Base-by-base conservation (phyloP, 1,139 yeast genomes). In the Yueomyces sp. region DNA sequence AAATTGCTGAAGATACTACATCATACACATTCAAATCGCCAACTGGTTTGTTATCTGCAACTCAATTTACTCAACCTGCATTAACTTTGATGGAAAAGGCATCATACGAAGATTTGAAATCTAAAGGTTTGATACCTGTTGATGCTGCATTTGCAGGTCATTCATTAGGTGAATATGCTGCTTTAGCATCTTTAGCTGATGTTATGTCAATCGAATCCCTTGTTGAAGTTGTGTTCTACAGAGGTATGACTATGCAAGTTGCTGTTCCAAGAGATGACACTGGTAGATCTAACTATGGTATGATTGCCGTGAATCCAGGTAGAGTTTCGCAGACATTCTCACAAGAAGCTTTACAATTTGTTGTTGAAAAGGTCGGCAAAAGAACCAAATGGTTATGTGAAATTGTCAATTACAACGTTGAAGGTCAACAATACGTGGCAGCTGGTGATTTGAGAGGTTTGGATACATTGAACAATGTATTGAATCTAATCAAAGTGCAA, bases 161-260 rank as follows among this genome's bases (percentile, higher is more conserved):
- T 73, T 93, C 98, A 12, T 78, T 91, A 56, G 99, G 99, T 71
- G 99, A 91, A 68, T 91, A 91, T 67, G 91, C 96, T 54, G 97
- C 99, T 27, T 75, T 91, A 60, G 86, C 97, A 32, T 89, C 98
- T 27, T 75, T 91, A 61, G 98, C 96, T 46, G 95, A 91, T 63
- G 97, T 93, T 47, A 89, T 91, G 97, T 96, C 98, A 44, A 89
- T 93, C 59, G 98, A 93, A 70, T 83, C 95, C 7, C 75, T 91
- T 56, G 98, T 91, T 46, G 99, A 91, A 65, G 96, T 91, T 65
- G 98, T 91, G 40, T 91, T 91, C 76, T 93, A 91, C 76, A 81
- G 99, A 73, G 99, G 99, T 76, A 91, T 91, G 98, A 91, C 99
- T 40, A 91, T 91, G 98, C 98, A 91, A 74, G 98, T 91, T 52